These are phyloP conservation scores for Pachysandra terminalis DNA, from an alignment of 164 flowering plant species.

Conservation along the genomic window DNA sequence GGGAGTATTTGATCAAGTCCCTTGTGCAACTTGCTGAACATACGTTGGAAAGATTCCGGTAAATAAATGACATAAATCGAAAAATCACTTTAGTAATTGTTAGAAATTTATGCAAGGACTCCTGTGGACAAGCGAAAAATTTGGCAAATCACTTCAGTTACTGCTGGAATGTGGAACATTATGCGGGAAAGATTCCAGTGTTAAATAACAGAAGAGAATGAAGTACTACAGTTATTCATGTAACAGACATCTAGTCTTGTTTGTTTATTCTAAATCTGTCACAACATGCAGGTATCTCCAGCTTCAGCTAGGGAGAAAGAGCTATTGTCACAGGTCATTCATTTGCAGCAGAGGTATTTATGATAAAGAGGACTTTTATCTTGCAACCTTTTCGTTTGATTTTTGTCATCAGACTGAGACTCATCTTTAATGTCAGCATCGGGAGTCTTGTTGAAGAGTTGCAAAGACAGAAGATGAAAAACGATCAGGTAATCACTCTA, in stretches of 20 bases:
- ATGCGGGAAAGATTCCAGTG: no score
- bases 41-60: no score
- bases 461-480: constrained; percentile 32
- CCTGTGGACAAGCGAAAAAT: no score
- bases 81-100: no score
- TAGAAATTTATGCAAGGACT: no score
- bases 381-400: background rate
- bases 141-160: no score
- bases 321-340: constrained; percentile 40
- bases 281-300: constrained; percentile 29
- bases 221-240: background rate
- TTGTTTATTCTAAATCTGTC: constrained; percentile 1
- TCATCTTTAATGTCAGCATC: constrained; percentile 24
- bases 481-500: constrained; percentile 33
- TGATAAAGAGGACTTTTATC: background rate
- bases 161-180: no score
- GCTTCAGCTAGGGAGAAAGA: constrained; percentile 43
- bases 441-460: constrained; percentile 34
- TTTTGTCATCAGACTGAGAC: background rate
- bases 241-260: background rate
- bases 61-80: no score
- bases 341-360: constrained; percentile 63
- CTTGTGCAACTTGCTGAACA: no score
- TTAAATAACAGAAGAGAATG: background rate
- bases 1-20: no score